Evolutionary conservation across 192 early-diverging fungal genomes (phyloP).

Genomic region (Diversispora epigaea): DNA sequence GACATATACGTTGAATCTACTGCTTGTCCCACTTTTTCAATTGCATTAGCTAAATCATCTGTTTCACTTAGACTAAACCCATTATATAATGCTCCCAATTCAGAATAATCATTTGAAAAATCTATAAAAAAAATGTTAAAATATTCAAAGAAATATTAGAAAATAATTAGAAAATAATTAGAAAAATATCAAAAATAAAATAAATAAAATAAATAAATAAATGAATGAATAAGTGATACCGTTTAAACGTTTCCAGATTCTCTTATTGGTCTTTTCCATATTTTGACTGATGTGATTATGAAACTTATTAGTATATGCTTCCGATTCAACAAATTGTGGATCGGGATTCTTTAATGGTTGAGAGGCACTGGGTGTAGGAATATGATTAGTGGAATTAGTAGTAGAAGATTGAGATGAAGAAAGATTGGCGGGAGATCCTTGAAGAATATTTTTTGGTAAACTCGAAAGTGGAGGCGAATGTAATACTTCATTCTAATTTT

Average conservation of each 20-base stretch:
- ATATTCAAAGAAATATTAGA: neutral
- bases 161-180: neutral
- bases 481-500: slow-evolving; percentile 61
- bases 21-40: slow-evolving; percentile 92
- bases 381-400: slow-evolving; percentile 23
- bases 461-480: slow-evolving; percentile 69
- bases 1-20: slow-evolving; percentile 81
- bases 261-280: slow-evolving; percentile 72
- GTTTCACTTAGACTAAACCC: slow-evolving; percentile 89
- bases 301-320: slow-evolving; percentile 89
- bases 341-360: slow-evolving; percentile 69
- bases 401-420: slow-evolving; percentile 36
- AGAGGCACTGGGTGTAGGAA: slow-evolving; percentile 57
- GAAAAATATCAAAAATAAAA: neutral
- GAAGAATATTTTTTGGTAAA: slow-evolving; percentile 68
- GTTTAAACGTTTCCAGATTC: slow-evolving; percentile 68
- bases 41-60: slow-evolving; percentile 70
- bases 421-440: slow-evolving; percentile 49
- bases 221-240: slow-evolving; percentile 37
- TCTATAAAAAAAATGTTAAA: slow-evolving; percentile 45
- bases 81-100: slow-evolving; percentile 91
- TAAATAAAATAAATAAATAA: neutral
- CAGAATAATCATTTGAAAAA: slow-evolving; percentile 74
- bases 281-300: slow-evolving; percentile 74
- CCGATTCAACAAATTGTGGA: slow-evolving; percentile 83